A percentile compares a stretch with the other conserved stretches of the same genome.
Evolutionary conservation across 2,329 filamentous ascomycete genomes (phyloP).

Genomic region (Sporothrix curviconia): DNA sequence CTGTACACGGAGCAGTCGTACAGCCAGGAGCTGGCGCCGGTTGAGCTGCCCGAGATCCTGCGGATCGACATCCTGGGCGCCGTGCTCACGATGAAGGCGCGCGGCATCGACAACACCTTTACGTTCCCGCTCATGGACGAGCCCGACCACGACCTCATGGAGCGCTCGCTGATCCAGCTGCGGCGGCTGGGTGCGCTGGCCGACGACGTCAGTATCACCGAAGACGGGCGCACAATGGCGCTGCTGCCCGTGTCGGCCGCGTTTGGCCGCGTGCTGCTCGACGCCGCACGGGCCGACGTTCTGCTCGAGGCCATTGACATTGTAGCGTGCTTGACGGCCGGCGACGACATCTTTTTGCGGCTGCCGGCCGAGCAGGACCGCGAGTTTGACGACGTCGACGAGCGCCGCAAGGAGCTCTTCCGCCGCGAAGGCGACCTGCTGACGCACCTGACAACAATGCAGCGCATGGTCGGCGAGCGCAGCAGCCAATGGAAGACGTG

Average conservation of each 20-base stretch:
- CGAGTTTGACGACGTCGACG: constrained; percentile 42
- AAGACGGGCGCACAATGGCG: constrained; percentile 68
- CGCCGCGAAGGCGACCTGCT: constrained; percentile 60
- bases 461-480: constrained; percentile 49
- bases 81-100: constrained; percentile 86
- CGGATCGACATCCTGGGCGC: constrained; percentile 83
- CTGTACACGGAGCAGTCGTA: constrained; percentile 81
- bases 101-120: constrained; percentile 74
- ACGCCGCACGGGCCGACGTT: constrained; percentile 67
- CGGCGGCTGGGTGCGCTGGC: constrained; percentile 70
- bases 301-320: constrained; percentile 81
- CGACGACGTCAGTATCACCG: constrained; percentile 65
- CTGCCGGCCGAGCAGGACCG: constrained; percentile 50
- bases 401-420: constrained; percentile 49
- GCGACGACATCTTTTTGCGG: constrained; percentile 57
- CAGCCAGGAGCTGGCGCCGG: constrained; percentile 57
- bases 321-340: constrained; percentile 57
- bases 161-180: constrained; percentile 75
- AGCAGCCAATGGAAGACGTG: constrained; percentile 48
- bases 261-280: constrained; percentile 74
- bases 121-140: constrained; percentile 79
- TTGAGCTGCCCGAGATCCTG: constrained; percentile 78
- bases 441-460: constrained; percentile 57
- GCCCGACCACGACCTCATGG: constrained; percentile 69
- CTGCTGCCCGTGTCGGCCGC: constrained; percentile 75